A percentile compares a stretch with the other conserved stretches of the same genome.
These are phyloP conservation scores for Nemania sp. DNA, from an alignment of 2,329 filamentous ascomycete genomes.

Conservation along the genomic window DNA sequence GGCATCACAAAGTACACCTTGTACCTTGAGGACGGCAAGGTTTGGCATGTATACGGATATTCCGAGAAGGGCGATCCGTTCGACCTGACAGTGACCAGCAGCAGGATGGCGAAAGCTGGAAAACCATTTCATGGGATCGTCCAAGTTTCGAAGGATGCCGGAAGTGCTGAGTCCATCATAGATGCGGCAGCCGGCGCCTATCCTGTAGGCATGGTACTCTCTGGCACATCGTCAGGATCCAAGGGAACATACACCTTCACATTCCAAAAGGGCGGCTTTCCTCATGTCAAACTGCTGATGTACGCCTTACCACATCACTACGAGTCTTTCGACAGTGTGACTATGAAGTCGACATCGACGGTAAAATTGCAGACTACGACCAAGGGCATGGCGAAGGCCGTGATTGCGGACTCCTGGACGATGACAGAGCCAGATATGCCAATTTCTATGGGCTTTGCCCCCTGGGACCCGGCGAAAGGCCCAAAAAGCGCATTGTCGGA, in stretches of 20 bases:
- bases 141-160: constrained; percentile 80
- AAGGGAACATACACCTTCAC: constrained; percentile 73
- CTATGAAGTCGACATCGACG: constrained; percentile 54
- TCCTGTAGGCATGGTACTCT: constrained; percentile 65
- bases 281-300: constrained; percentile 70
- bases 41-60: constrained; percentile 82
- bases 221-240: constrained; percentile 62
- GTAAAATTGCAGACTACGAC: constrained; percentile 78
- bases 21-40: constrained; percentile 69
- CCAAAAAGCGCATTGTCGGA: constrained; percentile 53
- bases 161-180: constrained; percentile 67
- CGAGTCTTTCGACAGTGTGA: constrained; percentile 68
- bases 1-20: constrained; percentile 78
- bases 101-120: constrained; percentile 66
- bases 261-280: constrained; percentile 73
- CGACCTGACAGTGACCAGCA: constrained; percentile 70
- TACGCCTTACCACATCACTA: constrained; percentile 88
- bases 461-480: constrained; percentile 67
- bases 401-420: constrained; percentile 75
- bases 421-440: constrained; percentile 78
- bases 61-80: constrained; percentile 62
- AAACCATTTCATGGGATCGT: constrained; percentile 75
- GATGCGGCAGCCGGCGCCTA: constrained; percentile 80
- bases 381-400: constrained; percentile 77
- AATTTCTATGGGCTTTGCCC: constrained; percentile 73